These are phyloP conservation scores for Colletotrichum echinochloae DNA, from an alignment of 2,329 filamentous ascomycete species.

Conservation along the genomic window DNA sequence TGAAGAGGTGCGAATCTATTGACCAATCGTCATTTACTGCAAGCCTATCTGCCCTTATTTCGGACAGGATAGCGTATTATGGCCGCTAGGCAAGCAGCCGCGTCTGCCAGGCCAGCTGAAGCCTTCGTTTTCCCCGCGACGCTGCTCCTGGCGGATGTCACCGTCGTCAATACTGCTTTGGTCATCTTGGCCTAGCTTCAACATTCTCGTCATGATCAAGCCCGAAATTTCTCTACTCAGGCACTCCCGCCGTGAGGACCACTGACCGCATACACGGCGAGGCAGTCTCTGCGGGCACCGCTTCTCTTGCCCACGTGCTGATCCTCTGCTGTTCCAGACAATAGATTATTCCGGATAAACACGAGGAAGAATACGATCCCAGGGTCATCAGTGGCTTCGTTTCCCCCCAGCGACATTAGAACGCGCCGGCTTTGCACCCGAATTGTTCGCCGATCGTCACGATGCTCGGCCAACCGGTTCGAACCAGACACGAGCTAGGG, in stretches of 20 bases:
- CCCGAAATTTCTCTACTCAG: conserved; percentile 21
- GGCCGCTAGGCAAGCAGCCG: background rate
- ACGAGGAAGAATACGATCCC: conserved; percentile 34
- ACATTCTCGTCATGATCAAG: background rate
- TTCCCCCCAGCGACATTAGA: conserved; percentile 41
- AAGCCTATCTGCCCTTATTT: background rate
- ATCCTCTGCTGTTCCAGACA: conserved; percentile 27
- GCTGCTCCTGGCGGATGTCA: conserved; percentile 22
- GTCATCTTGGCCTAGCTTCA: conserved; percentile 11
- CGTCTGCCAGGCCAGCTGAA: conserved; percentile 4
- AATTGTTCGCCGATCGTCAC: conserved; percentile 37
- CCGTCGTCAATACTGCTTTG: conserved; percentile 2
- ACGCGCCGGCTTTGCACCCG: conserved; percentile 34
- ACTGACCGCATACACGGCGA: background rate
- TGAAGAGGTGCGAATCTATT: too few species aligned
- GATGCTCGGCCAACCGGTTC: conserved; percentile 48
- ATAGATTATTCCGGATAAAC: conserved; percentile 43
- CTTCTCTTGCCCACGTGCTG: conserved; percentile 68
- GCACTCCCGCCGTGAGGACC: conserved; percentile 21
- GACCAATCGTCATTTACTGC: background rate
- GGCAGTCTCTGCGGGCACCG: background rate
- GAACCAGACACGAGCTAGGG: conserved; percentile 42
- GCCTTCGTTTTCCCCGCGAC: conserved; percentile 27
- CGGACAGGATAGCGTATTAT: background rate
- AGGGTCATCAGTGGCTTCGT: conserved; percentile 40